Conservation (phyloP, 139 green algal species). For the Chlorella vulgaris region DNA sequence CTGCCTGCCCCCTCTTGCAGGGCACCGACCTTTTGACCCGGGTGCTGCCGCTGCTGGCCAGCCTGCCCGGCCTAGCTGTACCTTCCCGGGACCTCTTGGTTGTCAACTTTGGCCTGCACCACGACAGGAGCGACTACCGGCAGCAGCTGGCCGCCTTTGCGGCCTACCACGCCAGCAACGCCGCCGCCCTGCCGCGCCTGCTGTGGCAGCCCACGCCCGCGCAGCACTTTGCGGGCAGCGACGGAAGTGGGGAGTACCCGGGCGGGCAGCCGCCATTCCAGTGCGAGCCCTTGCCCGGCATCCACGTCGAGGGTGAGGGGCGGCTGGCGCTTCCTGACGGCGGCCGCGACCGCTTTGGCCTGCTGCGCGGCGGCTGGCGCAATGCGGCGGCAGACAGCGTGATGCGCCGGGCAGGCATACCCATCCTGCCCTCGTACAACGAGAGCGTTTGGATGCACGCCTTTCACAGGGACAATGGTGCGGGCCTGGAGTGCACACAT, state of each 20-base stretch:
- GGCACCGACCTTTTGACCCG: too few species aligned
- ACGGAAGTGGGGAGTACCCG: background rate
- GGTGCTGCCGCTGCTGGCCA: background rate
- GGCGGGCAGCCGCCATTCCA: background rate
- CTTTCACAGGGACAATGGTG: conserved; percentile 6
- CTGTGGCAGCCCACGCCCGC: conserved; percentile 9
- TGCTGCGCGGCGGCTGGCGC: conserved; percentile 11
- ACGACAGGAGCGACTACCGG: background rate
- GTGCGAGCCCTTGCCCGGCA: background rate
- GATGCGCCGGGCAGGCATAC: background rate
- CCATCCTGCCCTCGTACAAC: background rate
- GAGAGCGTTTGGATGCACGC: background rate
- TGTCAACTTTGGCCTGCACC: conserved; percentile 24
- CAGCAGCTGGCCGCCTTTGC: background rate
- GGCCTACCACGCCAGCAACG: background rate
- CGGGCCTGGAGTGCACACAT: conserved; percentile 7
- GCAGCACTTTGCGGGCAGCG: conserved; percentile 5
- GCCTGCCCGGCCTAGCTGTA: background rate
- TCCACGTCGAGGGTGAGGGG: background rate
- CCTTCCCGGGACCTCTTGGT: background rate
- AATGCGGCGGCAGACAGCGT: background rate
- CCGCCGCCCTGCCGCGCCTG: background rate
- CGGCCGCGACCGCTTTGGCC: background rate
- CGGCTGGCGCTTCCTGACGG: background rate
- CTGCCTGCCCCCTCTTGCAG: too few species aligned